Percentiles rank a stretch among this genome's conserved stretches.
phyloP scores from a whole-genome alignment of 83 land plant species.

The Picea engelmannii region DNA sequence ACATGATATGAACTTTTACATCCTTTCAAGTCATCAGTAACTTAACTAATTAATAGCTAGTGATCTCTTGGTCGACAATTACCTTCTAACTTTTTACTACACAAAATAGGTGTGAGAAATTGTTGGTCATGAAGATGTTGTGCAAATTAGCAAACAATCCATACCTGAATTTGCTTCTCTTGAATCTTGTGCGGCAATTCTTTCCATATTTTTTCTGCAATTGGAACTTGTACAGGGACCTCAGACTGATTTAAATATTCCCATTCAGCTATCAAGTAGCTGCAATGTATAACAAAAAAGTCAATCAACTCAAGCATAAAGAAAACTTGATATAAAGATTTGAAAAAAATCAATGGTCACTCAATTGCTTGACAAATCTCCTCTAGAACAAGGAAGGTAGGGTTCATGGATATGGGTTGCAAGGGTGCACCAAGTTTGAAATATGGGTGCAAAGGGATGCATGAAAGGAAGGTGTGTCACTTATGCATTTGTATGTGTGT shows the following conservation, averaged over 20 bases:
- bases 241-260: conserved; percentile 24
- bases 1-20: too few relatives aligned
- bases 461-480: too few relatives aligned
- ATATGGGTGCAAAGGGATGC: too few relatives aligned
- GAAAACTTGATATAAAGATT: neutral
- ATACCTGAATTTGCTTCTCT: conserved; percentile 43
- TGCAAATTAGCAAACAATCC: too few relatives aligned
- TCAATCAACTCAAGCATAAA: neutral
- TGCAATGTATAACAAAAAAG: conserved; percentile 21
- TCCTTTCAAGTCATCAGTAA: too few relatives aligned
- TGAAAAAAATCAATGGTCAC: neutral
- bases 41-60: too few relatives aligned
- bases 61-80: too few relatives aligned
- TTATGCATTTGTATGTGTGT: too few relatives aligned
- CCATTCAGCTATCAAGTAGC: conserved; percentile 66
- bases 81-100: too few relatives aligned
- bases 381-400: neutral
- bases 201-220: conserved; percentile 44
- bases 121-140: too few relatives aligned
- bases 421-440: too few relatives aligned
- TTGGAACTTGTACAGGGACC: conserved; percentile 31
- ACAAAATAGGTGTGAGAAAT: too few relatives aligned
- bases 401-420: neutral
- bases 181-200: conserved; percentile 42
- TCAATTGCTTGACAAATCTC: neutral